These are phyloP conservation scores for Bidens hawaiensis DNA, from an alignment of 140 eudicot genomes.

Conservation along the genomic window DNA sequence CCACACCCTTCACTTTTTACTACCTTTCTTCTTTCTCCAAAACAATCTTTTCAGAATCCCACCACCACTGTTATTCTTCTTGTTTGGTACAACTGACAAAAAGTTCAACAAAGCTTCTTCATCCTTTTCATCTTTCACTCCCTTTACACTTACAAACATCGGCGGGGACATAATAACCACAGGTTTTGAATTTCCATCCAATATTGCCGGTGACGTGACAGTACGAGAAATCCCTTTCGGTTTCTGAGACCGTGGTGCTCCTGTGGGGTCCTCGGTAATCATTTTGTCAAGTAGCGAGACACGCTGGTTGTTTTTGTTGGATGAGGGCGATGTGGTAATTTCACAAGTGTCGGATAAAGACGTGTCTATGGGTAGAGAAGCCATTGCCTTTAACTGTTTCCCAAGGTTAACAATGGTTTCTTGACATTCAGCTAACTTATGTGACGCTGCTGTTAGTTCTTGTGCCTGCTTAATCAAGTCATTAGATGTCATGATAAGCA, in stretches of 20 bases:
- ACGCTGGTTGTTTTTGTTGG: slow-evolving; percentile 27
- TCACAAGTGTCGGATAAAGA: slow-evolving; percentile 31
- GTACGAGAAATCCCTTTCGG: slow-evolving; percentile 39
- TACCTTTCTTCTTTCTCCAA: slow-evolving; percentile 42
- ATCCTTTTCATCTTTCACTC: slow-evolving; percentile 31
- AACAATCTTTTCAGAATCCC: slow-evolving; percentile 64
- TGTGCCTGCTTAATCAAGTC: slow-evolving; percentile 40
- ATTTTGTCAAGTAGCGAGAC: slow-evolving; percentile 73
- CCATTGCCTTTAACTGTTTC: slow-evolving; percentile 77
- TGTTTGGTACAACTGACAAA: slow-evolving; percentile 55
- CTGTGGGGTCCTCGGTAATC: slow-evolving; percentile 67
- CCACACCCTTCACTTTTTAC: slow-evolving; percentile 33
- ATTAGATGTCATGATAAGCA: not conserved
- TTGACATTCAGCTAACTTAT: slow-evolving; percentile 89
- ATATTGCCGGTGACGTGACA: slow-evolving; percentile 24
- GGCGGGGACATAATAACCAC: slow-evolving; percentile 27
- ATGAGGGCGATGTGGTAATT: slow-evolving; percentile 24
- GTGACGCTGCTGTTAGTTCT: slow-evolving; percentile 80
- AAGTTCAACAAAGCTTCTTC: slow-evolving; percentile 35
- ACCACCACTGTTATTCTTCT: slow-evolving; percentile 41
- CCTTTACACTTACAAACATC: slow-evolving; percentile 29
- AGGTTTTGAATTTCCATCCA: slow-evolving; percentile 29
- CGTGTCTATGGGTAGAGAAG: slow-evolving; percentile 48
- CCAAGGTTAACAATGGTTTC: slow-evolving; percentile 77
- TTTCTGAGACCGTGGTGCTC: slow-evolving; percentile 35